Evolutionary conservation across 2,329 filamentous ascomycete genomes (phyloP), one percentile per base, ranked within the genome.

Genomic region (Purpureocillium lavendulum): DNA sequence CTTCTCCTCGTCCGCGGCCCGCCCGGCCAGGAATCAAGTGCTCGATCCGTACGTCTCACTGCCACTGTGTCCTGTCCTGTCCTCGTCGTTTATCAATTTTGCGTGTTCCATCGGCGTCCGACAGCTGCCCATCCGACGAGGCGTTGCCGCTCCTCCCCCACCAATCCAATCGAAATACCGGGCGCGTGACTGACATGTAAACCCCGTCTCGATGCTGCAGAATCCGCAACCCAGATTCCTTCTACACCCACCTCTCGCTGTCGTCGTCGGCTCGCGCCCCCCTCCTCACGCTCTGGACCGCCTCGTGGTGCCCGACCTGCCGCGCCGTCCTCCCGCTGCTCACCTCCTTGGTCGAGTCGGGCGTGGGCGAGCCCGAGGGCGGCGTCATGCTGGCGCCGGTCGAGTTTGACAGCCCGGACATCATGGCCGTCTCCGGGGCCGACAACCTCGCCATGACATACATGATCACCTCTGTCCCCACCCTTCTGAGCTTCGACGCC

Each of bases 211-310:
- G 10, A 26, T 26, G 21, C 30, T 43, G 32, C 41, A 80, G 76
- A 30, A 68, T 79, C 49, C 75, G 74, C 45, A 67, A 67, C 36
- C 62, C 67, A 34, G 65, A 71, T 49, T 68, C 75, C 45, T 70
- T 80, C 54, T 57, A 69, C 51, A 73, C 69, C 14, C 72, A 77
- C 57, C 65, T 75, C 41, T 63, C 71, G n/a, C 61, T 76, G 38
- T 74, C 71, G 3, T 67, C 70, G 3, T 72, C 73, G 6, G 62
- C 73, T 6, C 64, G 69, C 33, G 67, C 59, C 3, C 75, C 76
- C 3, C 67, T 80, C n/a, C 52, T 80, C 40, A 78, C 75, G 2
- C 60, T 80, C 31, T 81, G 75, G 76, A 77, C 74, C 0, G 66
- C 75, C 1, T 72, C 71, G 7, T 79, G 69, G 61, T 80, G 76